These are phyloP conservation scores for Solanum sparsipilum DNA, from an alignment of 257 asterid genomes.

Conservation along the genomic window DNA sequence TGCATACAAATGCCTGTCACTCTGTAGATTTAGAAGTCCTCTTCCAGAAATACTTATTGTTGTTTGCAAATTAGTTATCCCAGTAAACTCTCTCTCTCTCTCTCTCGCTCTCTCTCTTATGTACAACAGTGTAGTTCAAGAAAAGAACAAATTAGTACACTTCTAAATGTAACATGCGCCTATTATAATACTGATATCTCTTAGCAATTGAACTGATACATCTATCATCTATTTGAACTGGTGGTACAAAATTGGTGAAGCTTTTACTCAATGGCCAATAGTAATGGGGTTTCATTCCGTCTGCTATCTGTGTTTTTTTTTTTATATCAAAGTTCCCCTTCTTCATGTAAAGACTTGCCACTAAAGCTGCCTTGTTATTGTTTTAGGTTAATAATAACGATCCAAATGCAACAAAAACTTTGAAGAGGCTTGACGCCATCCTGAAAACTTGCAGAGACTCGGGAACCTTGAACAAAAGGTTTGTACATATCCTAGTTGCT, in stretches of 20 bases:
- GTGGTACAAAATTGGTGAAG: background rate
- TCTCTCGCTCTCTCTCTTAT: background rate
- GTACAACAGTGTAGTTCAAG: background rate
- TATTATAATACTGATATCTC: background rate
- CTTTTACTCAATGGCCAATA: background rate
- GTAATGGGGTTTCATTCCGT: background rate
- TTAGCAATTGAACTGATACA: background rate
- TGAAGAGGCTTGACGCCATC: conserved; percentile 45
- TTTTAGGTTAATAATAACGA: conserved; percentile 59
- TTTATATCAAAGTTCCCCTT: background rate
- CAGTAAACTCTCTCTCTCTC: background rate
- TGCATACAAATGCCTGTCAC: background rate
- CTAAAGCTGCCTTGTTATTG: background rate
- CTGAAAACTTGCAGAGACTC: conserved; percentile 82
- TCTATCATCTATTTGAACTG: background rate
- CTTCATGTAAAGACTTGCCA: background rate
- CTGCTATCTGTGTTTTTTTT: background rate
- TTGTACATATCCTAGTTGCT: background rate
- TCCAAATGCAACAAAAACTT: conserved; percentile 77
- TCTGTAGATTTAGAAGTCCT: background rate
- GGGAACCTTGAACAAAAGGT: conserved; percentile 43
- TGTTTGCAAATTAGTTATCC: background rate
- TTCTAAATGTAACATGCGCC: background rate
- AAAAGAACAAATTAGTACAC: background rate
- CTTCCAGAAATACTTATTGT: background rate